Base-by-base conservation (phyloP, 805 yeast genomes). In the Isabelozyma heimii region DNA sequence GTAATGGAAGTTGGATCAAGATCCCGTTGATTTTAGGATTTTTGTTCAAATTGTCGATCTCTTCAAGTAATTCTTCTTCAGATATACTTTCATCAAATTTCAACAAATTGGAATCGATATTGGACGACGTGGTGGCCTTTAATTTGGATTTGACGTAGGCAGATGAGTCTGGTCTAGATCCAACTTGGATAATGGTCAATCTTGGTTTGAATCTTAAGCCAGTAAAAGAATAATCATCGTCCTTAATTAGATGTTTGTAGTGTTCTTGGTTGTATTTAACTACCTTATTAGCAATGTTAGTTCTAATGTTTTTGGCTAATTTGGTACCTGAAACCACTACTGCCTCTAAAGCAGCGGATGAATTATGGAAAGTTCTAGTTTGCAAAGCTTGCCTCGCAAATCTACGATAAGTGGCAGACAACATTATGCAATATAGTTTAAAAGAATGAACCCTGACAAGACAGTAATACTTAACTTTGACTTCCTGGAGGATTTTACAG, bases 111-210 rank as follows among this genome's bases (percentile, higher is more conserved):
- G 94, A 89, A 37, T 71, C 72, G 49, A 94, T 86, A 50, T 86
- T 85, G 28, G 96, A 91, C 53, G 89, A 91, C 43, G 80, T 73
- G 33, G 97, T 96, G 12, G 97, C 96, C 73, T 88, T 91, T 56
- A 89, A 76, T 70, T 92, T 92, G 85, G 91, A 89, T 53, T 85
- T 82, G 47, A 92, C 97, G 70, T 92, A 92, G 9, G 97, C 89
- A 12, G 89, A 80, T 2, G 97, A 89, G 65, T 92, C 99, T 28
- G 92, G 92, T 53, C 97, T 79, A 45, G 75, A 77, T 40, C 98
- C 97, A 33, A 92, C 95, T 70, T 92, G 98, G 51, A 92, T 76
- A 57, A 92, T 91, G 38, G 89, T 84, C 59, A 92, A 75, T 47
- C 79, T 77, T 8, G 98, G 97, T 52, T 77, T 72, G 72, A 89